Base-by-base conservation (phyloP, 768 basidiomycete species). In the Hirschioporus abietinus region DNA sequence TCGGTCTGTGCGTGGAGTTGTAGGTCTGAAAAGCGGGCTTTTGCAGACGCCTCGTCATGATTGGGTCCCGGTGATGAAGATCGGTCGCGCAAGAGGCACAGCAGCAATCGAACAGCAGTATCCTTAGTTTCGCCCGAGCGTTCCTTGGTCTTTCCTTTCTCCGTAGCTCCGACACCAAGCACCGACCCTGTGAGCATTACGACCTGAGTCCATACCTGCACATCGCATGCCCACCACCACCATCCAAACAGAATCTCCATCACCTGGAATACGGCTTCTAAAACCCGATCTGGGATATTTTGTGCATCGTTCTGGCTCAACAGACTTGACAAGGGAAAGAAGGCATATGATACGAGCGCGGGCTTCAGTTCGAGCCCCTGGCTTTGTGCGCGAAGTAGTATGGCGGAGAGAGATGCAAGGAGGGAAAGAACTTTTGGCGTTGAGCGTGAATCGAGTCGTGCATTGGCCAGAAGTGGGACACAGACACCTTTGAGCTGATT, bases 171-270 rank as follows among this genome's bases (percentile, higher is more conserved):
- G 42, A 52, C 42, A 23, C 87, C 88, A 7, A 92, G 74, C 35
- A 90, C 80, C 18, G 88, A 84, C 36, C 85, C 84, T 69, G 82
- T 89, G 18, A 93, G 79, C 80, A 88, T 90, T 75, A 96, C 92
- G 26, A 95, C 78, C 72, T 97, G 94, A 72, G 91, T 88, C 95
- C 95, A 96, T 27, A 87, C 76, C 65, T 80, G 80, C 42, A 85
- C 63, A 60, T 93, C 92, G 73, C 89, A 88, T 23, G 80, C 79
- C 91, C 91, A 92, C 92, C 93, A 95, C 89, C 92, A 93, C n/a
- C 81, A 78, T 23, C 87, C 82, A 69, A 84, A 86, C 26, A 98
- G 80, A 1, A 83, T 70, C 1, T 78, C 74, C 34, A 96, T 78
- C 15, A 84, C 78, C 26, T 80, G 71, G 67, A 97, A 80, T 24